Evolutionary conservation across 2,329 filamentous ascomycete species (phyloP).

Genomic region (Diaporthe humulicola): DNA sequence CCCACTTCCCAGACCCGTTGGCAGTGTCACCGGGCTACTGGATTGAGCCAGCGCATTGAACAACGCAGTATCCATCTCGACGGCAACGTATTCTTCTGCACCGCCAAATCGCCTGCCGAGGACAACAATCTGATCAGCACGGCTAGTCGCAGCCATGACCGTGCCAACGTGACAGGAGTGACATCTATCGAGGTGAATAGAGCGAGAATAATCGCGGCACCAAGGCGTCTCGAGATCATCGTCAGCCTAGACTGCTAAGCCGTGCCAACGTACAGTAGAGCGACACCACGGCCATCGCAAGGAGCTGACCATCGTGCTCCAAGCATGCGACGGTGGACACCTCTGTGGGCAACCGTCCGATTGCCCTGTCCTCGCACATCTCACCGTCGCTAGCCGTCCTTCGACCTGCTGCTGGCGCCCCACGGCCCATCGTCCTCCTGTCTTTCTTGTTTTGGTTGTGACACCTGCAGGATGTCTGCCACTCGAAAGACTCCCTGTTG

Average conservation of each 20-base stretch:
- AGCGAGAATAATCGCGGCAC: slow-evolving; percentile 16
- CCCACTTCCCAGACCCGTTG: slow-evolving; percentile 89
- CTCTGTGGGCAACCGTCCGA: not conserved
- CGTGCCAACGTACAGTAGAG: not conserved
- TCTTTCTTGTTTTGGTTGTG: not conserved
- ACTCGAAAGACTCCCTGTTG: slow-evolving; percentile 3
- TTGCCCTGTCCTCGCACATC: not conserved
- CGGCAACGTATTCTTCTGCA: slow-evolving; percentile 84
- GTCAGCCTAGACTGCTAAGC: slow-evolving; percentile 5
- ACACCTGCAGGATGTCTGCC: not conserved
- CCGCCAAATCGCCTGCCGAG: slow-evolving; percentile 76
- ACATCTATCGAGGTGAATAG: not conserved
- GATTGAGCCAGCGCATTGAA: slow-evolving; percentile 77
- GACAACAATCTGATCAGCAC: slow-evolving; percentile 84
- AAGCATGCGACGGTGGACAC: not conserved
- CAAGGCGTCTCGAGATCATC: slow-evolving; percentile 1
- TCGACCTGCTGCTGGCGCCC: not conserved
- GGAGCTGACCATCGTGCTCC: not conserved
- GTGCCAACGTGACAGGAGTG: slow-evolving; percentile 69
- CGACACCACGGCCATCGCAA: not conserved
- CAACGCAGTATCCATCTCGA: slow-evolving; percentile 55
- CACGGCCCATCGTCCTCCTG: not conserved
- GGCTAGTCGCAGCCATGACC: slow-evolving; percentile 91
- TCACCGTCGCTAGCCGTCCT: slow-evolving; percentile 11
- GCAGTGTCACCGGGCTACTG: slow-evolving; percentile 73